Evolutionary conservation across 306 rosid genomes (phyloP), one percentile per base, ranked within the genome.

Genomic region (Acacia melanoxylon): DNA sequence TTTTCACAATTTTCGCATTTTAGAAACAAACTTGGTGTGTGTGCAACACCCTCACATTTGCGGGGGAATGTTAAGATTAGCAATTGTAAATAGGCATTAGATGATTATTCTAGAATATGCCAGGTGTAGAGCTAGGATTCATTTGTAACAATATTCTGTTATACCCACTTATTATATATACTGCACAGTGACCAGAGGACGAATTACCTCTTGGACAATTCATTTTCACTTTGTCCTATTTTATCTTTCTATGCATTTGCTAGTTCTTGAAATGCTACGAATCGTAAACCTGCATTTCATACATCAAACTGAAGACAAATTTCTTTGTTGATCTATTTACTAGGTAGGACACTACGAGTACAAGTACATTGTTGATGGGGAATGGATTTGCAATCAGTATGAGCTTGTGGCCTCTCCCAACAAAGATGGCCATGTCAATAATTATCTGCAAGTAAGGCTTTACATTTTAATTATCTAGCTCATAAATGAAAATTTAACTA

Each of bases 321-420:
- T 70, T 85, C 67, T n/a, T 78, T 68, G 48, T n/a, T 77, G 68
- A 62, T 58, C 59, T 51, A 29, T 70, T 68, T 83, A 61, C 83
- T 89, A 96, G 99, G 98, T 93, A 89, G 99, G 99, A 81, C 82
- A n/a, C 51, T 96, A 92, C 1, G 99, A 96, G 89, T 96, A 96
- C 86, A 96, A 96, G 90, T 96, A 93, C 86, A 87, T 96, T 29
- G 83, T 93, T 77, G 92, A 96, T 83, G 99, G 98, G 61, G 81
- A 81, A 79, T 96, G 99, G 99, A 88, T 51, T 22, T 78, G 80
- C 89, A 93, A 88, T 46, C 73, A 79, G 22, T 4, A 80, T 24
- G 93, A 91, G 83, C 91, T 42, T 19, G 44, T 90, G 61, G 83
- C 92, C 76, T 82, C 87, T 75, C 89, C 91, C 86, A 90, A 96